Base-by-base conservation (phyloP, 2,329 filamentous ascomycete genomes). In the Colletotrichum gigasporum region DNA sequence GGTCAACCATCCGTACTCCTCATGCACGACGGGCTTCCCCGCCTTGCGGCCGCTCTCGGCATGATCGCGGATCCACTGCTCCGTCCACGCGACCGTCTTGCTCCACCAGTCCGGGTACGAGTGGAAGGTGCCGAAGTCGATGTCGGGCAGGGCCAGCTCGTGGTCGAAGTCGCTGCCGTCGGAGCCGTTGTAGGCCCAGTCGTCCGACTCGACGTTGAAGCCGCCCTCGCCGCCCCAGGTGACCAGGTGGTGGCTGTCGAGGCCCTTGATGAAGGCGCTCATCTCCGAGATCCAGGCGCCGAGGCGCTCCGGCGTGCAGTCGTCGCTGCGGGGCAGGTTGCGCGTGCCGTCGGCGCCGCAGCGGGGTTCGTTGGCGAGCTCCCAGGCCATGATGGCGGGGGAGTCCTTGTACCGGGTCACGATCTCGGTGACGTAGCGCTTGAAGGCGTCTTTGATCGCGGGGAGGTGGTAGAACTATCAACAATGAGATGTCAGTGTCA, bases 351-450 rank as follows among this genome's bases (percentile, higher is more conserved):
- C 81, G 22, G 77, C 82, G 20, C 80, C 81, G 71, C 82, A 85
- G 62, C 82, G 80, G 18, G 81, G 80, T 64, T 91, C 89, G 68
- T 91, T 91, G 60, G 81, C 85, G 2, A 91, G 78, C 70, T 91
- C 89, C 89, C 89, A 91, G 0, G 87, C 87, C 67, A 91, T 86
- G 47, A 91, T 82, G 0, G 89, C 83, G 0, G 84, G 76, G 0
- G 86, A 89, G 65, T 81, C 77, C 45, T 79, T 83, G 76, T 90
- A 91, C 10, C 89, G 80, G 18, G 76, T 83, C 2, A 91, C 83
- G 6, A 91, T 81, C 0, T 80, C 78, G 50, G 83, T 78, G 70
- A 91, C 83, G 71, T 91, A 92, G 48, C 78, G 80, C 69, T 86
- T 85, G 71, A 78, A 87, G 0, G 82, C 82, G 3, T 78, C 73